These are phyloP conservation scores for Skeletonema tropicum DNA, from an alignment of 108 stramenopile genomes.

Conservation along the genomic window DNA sequence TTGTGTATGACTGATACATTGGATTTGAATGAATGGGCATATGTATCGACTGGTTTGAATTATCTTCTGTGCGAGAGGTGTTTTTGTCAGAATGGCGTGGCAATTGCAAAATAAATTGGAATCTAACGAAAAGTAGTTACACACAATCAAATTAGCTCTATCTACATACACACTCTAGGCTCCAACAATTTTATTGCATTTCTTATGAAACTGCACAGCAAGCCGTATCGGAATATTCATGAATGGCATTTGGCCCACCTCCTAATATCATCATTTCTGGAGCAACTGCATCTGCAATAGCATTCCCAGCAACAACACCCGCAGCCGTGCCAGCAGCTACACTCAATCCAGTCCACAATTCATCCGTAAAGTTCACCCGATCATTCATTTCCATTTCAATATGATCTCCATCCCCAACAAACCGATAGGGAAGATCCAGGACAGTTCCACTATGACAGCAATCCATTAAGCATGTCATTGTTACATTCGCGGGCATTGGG, in stretches of 20 bases:
- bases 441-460: constrained; percentile 86
- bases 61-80: constrained; percentile 5
- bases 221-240: not conserved
- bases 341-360: constrained; percentile 30
- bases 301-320: constrained; percentile 8
- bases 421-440: constrained; percentile 81
- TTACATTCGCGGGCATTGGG: constrained; percentile 78
- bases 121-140: constrained; percentile 25
- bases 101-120: not conserved
- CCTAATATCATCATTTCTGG: constrained; percentile 44
- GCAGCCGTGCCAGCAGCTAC: constrained; percentile 9
- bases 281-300: constrained; percentile 18
- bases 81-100: constrained; percentile 2
- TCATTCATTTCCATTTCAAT: constrained; percentile 50
- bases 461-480: constrained; percentile 80
- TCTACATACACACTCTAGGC: not conserved
- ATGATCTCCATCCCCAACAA: constrained; percentile 67
- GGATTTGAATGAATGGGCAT: constrained; percentile 13
- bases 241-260: constrained; percentile 42
- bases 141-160: constrained; percentile 2
- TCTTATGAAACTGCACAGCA: constrained; percentile 1
- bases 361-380: constrained; percentile 30
- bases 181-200: not conserved
- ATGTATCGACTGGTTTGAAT: constrained; percentile 6
- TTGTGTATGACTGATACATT: constrained; percentile 1